Base-by-base conservation (phyloP, 352 stramenopile species). In the Phytophthora colocasiae region DNA sequence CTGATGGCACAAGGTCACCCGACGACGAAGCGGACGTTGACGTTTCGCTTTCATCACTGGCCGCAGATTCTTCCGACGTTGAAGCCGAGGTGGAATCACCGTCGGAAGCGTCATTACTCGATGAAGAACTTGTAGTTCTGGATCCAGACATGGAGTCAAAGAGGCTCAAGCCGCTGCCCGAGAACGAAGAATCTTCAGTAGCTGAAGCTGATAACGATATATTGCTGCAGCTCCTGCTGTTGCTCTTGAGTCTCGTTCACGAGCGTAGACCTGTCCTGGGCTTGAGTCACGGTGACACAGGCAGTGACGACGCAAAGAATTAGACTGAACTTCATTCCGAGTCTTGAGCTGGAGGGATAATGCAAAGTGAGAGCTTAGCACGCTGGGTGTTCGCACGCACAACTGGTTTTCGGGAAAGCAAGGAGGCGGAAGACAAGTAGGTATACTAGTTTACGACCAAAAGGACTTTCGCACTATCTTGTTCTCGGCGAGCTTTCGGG, bases 381-480 rank as follows among this genome's bases (percentile, higher is more conserved):
- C 32, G 19, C 22, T 47, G 31, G 8, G 31, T 14, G 49, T 57
- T 46, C 49, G 22, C 19, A 19, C 19, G 27, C 3, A 19, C 48
- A 56, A 56, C 48, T 56, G 48, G 48, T 36, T 56, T 56, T 45
- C 31, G 7, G 31, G 48, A 57, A 38, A 32, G 10, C 45, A 52
- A 47, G 17, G 15, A 19, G 19, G 19, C 41, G 41, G 22, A 47
- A 46, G 31, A 27, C 41, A 27, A 47, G 9, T 4, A 14, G 15
- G 15, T 11, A 6, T 27, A 6, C 8, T 26, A n/a, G 27, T 31
- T 31, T 31, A 31, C 27, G 27, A 31, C 27, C 27, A 6, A 4
- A 4, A 31, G 27, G 27, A 31, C 27, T 7, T 52, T 52, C 24
- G 27, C 27, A 39, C 14, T 24, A 4, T 24, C 45, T 52, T 26